phyloP scores from a whole-genome alignment of 2,329 filamentous ascomycete genomes.

The Tolypocladium cylindrosporum region DNA sequence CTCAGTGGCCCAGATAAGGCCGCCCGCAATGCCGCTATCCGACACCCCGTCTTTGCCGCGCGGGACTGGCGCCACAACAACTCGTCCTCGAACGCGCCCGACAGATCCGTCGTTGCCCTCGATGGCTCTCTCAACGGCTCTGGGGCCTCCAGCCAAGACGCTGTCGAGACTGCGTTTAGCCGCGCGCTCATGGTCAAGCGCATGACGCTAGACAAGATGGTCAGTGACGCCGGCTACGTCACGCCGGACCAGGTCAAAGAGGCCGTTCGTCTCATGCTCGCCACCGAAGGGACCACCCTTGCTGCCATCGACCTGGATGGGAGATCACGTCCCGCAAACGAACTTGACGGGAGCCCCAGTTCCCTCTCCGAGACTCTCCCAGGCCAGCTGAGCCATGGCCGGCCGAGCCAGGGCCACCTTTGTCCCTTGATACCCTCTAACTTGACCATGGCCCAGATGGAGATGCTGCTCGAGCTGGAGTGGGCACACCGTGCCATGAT shows the following conservation, averaged over 20 bases:
- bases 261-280: slow-evolving; percentile 23
- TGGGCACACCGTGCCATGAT: slow-evolving; percentile 62
- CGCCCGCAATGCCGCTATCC: slow-evolving; percentile 29
- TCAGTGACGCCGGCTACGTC: slow-evolving; percentile 23
- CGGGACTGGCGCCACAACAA: slow-evolving; percentile 13
- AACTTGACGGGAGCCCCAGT: neutral
- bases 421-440: slow-evolving; percentile 37
- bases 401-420: slow-evolving; percentile 1
- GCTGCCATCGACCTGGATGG: slow-evolving; percentile 22
- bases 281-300: slow-evolving; percentile 21
- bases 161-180: slow-evolving; percentile 7
- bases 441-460: slow-evolving; percentile 53
- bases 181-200: slow-evolving; percentile 19
- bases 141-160: slow-evolving; percentile 13
- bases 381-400: neutral
- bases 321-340: slow-evolving; percentile 4
- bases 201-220: slow-evolving; percentile 25
- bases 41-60: slow-evolving; percentile 24
- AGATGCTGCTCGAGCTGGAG: slow-evolving; percentile 58
- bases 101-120: slow-evolving; percentile 10
- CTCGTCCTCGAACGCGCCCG: neutral
- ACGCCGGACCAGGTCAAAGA: slow-evolving; percentile 16
- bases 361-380: neutral
- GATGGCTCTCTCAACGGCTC: slow-evolving; percentile 2
- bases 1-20: slow-evolving; percentile 51